phyloP scores from a whole-genome alignment of 2,329 filamentous ascomycete genomes.

The Fusarium sp. region DNA sequence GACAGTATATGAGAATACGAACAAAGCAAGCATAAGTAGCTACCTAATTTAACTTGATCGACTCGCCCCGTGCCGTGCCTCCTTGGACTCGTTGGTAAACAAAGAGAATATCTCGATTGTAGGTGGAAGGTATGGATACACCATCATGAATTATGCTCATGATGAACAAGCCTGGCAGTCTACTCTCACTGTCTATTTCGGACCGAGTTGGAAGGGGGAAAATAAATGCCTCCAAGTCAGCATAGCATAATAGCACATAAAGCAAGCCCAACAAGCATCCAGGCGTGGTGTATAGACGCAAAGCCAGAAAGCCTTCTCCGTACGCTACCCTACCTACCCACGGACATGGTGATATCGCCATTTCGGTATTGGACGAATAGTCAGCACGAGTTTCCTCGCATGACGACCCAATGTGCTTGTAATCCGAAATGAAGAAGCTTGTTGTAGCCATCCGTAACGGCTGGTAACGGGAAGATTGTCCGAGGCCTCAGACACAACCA shows the following conservation, averaged over 20 bases:
- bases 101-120: not conserved
- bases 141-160: not conserved
- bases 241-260: not conserved
- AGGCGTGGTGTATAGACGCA: not conserved
- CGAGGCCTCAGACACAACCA: too few species aligned
- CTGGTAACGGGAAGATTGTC: too few species aligned
- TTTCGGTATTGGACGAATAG: not conserved
- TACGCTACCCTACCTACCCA: too few species aligned
- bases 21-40: too few species aligned
- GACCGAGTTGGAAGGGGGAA: constrained; percentile 10
- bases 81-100: not conserved
- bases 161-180: constrained; percentile 3
- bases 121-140: not conserved
- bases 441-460: not conserved
- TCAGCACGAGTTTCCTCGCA: not conserved
- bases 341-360: not conserved
- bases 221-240: not conserved
- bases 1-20: too few species aligned
- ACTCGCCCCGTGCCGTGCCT: too few species aligned
- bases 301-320: too few species aligned
- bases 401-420: not conserved
- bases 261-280: constrained; percentile 5
- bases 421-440: not conserved
- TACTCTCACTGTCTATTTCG: constrained; percentile 14
- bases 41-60: too few species aligned